Conservation (phyloP, 192 early-diverging fungal genomes). For the Backusella tuberculispora region DNA sequence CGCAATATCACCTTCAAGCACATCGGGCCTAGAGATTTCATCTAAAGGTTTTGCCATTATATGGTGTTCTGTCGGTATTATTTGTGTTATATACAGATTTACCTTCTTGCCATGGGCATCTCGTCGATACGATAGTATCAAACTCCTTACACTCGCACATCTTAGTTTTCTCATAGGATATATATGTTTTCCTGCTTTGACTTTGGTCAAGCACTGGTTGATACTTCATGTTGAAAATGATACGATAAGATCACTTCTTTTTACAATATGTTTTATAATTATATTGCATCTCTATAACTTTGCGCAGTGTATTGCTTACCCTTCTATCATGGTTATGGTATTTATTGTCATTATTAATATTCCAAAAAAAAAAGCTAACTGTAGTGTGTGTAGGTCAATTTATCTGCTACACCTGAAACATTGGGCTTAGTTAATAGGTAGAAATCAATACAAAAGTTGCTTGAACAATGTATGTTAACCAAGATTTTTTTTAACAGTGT, state of each 20-base stretch:
- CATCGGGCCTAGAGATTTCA: slow-evolving; percentile 50
- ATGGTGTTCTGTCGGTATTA: slow-evolving; percentile 46
- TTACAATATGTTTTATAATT: slow-evolving; percentile 8
- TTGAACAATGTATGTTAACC: background rate
- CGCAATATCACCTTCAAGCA: slow-evolving; percentile 16
- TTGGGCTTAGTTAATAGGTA: slow-evolving; percentile 62
- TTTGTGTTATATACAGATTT: slow-evolving; percentile 47
- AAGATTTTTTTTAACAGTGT: slow-evolving; percentile 20
- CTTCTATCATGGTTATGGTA: slow-evolving; percentile 58
- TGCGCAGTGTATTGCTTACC: slow-evolving; percentile 39
- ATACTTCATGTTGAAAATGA: slow-evolving; percentile 11
- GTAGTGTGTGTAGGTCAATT: slow-evolving; percentile 43
- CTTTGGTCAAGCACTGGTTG: slow-evolving; percentile 29
- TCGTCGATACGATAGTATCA: slow-evolving; percentile 35
- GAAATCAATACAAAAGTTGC: background rate
- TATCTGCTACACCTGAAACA: slow-evolving; percentile 49
- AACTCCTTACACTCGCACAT: slow-evolving; percentile 37
- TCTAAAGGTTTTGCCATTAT: slow-evolving; percentile 44
- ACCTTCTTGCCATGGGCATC: slow-evolving; percentile 46
- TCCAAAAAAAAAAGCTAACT: background rate
- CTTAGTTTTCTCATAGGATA: slow-evolving; percentile 46
- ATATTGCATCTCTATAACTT: slow-evolving; percentile 9
- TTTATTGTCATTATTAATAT: background rate
- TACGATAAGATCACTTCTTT: slow-evolving; percentile 12
- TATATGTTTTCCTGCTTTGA: slow-evolving; percentile 38